Percentiles rank a stretch among this genome's conserved stretches.
These are phyloP conservation scores for Zygosaccharomyces pseudobailii DNA, from an alignment of 1,139 yeast genomes.

Conservation along the genomic window DNA sequence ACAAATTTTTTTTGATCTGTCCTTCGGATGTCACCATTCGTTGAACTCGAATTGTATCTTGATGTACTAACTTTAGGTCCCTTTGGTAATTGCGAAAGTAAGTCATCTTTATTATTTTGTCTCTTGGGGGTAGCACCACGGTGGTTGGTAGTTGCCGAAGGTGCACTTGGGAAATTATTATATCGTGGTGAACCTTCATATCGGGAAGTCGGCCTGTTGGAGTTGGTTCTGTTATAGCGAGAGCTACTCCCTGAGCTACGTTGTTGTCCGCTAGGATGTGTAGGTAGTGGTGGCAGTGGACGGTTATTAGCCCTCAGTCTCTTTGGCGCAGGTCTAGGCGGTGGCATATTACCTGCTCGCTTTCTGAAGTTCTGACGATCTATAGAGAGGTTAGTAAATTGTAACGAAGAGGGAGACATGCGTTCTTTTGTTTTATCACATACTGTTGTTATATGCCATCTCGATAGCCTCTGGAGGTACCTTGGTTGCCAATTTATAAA, in stretches of 20 bases:
- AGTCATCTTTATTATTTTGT: slow-evolving; percentile 5
- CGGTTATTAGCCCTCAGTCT: slow-evolving; percentile 13
- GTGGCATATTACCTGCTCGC: slow-evolving; percentile 16
- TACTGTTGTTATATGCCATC: slow-evolving; percentile 13
- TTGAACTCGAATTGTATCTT: slow-evolving; percentile 12
- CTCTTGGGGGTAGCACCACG: background rate
- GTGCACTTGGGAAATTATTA: background rate
- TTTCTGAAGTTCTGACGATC: slow-evolving; percentile 14
- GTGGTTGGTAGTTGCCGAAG: background rate
- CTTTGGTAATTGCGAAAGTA: slow-evolving; percentile 18
- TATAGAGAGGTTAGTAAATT: slow-evolving; percentile 8
- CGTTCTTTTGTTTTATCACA: background rate
- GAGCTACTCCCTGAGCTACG: slow-evolving; percentile 4
- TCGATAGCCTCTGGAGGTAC: background rate
- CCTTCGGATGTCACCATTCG: background rate
- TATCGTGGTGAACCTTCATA: slow-evolving; percentile 14
- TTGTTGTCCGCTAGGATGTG: slow-evolving; percentile 6
- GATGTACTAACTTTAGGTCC: slow-evolving; percentile 19
- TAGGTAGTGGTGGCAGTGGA: slow-evolving; percentile 11
- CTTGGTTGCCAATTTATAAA: background rate
- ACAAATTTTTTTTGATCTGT: slow-evolving; percentile 3
- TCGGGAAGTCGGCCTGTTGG: slow-evolving; percentile 9
- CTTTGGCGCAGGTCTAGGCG: slow-evolving; percentile 14
- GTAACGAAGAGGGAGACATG: background rate
- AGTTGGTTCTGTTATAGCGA: slow-evolving; percentile 6